phyloP scores from a whole-genome alignment of 768 basidiomycete genomes.

The Leccinum longicurvipes region DNA sequence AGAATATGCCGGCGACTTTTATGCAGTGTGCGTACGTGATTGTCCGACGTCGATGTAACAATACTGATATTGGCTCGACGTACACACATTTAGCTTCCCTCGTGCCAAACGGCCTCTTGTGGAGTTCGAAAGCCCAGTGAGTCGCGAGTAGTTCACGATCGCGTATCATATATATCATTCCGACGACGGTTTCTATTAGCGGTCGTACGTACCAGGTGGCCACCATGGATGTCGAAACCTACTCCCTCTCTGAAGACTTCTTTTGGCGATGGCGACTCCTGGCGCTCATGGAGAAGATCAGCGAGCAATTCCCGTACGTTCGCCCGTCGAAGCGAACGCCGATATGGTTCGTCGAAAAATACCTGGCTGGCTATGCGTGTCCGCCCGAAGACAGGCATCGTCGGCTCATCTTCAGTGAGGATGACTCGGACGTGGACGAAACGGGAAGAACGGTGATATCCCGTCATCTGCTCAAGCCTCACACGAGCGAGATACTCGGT shows the following conservation, averaged over 20 bases:
- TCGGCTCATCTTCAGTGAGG: constrained; percentile 36
- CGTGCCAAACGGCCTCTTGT: constrained; percentile 31
- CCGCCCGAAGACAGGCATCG: constrained; percentile 25
- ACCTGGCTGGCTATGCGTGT: constrained; percentile 31
- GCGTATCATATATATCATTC: background rate
- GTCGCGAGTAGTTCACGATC: background rate
- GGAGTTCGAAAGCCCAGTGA: constrained; percentile 31
- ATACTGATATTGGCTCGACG: no score
- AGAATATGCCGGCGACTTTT: constrained; percentile 38
- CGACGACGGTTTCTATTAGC: constrained; percentile 24
- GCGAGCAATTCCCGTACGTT: constrained; percentile 32
- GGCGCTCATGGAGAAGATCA: constrained; percentile 45
- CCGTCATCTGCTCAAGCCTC: constrained; percentile 45
- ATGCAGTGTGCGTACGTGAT: constrained; percentile 33
- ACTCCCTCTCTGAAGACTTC: constrained; percentile 44
- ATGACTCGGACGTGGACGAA: constrained; percentile 31
- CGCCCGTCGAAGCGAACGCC: constrained; percentile 40
- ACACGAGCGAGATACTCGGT: constrained; percentile 48
- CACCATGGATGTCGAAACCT: constrained; percentile 45
- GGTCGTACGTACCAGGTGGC: constrained; percentile 43
- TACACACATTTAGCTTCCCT: constrained; percentile 22
- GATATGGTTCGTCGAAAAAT: constrained; percentile 47
- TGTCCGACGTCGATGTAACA: background rate
- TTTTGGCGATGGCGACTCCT: constrained; percentile 50
- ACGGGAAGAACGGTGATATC: constrained; percentile 29